A percentile compares a stretch with the other conserved stretches of the same genome.
Conservation (phyloP, 2,329 filamentous ascomycete genomes). For the Diaporthe capsici region DNA sequence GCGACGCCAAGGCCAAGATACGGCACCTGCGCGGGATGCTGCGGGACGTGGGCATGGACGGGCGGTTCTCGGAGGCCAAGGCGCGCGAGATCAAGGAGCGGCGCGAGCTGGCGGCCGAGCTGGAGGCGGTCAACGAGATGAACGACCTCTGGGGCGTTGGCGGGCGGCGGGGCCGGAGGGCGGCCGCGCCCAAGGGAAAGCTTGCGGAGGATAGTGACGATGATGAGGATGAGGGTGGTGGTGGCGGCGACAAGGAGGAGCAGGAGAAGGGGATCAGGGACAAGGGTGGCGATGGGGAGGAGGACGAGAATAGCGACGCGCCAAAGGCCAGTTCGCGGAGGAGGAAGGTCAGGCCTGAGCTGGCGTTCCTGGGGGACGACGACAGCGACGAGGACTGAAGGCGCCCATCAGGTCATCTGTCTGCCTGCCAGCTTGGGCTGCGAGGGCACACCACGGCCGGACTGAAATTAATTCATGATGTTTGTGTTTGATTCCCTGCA, state of each 20-base stretch:
- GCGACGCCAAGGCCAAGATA: constrained; percentile 84
- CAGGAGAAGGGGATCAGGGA: constrained; percentile 49
- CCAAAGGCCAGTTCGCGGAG: constrained; percentile 60
- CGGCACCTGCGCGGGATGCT: constrained; percentile 85
- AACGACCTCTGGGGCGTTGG: constrained; percentile 80
- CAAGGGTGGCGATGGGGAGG: constrained; percentile 48
- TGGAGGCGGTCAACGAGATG: constrained; percentile 88
- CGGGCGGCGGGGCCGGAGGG: constrained; percentile 59
- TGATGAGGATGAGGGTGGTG: constrained; percentile 47
- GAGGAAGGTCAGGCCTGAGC: constrained; percentile 63
- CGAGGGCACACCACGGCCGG: too few species aligned
- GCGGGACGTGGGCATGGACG: constrained; percentile 86
- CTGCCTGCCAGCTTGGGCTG: neutral
- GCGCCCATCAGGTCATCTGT: too few species aligned
- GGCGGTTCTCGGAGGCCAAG: constrained; percentile 87
- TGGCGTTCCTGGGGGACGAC: constrained; percentile 79
- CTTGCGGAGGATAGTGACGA: constrained; percentile 54
- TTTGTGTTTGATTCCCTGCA: neutral
- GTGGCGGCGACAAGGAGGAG: constrained; percentile 47
- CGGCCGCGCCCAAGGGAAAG: constrained; percentile 52
- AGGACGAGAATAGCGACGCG: constrained; percentile 52
- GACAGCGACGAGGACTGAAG: constrained; percentile 76
- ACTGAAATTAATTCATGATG: neutral
- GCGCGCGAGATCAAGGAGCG: constrained; percentile 89
- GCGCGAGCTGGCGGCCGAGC: constrained; percentile 85